These are phyloP conservation scores for Cladophialophora immunda DNA, from an alignment of 2,329 filamentous ascomycete species.

Conservation along the genomic window DNA sequence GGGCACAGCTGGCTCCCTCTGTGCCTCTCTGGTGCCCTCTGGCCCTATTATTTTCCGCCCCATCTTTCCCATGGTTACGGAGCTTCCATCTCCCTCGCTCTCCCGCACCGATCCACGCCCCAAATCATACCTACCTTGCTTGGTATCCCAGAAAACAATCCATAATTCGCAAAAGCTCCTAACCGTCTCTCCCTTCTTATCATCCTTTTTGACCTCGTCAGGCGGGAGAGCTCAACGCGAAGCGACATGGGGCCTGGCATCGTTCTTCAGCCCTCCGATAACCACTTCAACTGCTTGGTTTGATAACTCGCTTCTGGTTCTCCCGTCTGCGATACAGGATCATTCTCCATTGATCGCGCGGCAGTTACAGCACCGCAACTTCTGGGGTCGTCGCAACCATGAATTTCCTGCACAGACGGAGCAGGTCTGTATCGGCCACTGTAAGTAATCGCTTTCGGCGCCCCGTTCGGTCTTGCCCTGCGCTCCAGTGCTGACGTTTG, in stretches of 20 bases:
- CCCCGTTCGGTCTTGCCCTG: conserved; percentile 17
- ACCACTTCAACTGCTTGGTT: conserved; percentile 9
- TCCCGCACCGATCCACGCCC: conserved; percentile 11
- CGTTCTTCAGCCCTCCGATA: conserved; percentile 24
- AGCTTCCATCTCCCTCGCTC: conserved; percentile 3
- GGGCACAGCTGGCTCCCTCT: not conserved
- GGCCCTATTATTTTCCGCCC: not conserved
- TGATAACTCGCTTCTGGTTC: conserved; percentile 13
- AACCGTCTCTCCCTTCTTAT: conserved; percentile 8
- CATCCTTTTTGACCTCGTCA: not conserved
- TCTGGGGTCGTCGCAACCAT: conserved; percentile 29
- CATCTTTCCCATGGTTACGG: conserved; percentile 3
- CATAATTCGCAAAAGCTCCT: conserved; percentile 1
- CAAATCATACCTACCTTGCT: conserved; percentile 5
- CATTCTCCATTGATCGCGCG: conserved; percentile 7
- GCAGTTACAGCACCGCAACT: not conserved
- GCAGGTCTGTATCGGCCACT: conserved; percentile 45
- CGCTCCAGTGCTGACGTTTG: conserved; percentile 30
- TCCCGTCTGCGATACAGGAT: conserved; percentile 2
- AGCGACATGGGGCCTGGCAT: conserved; percentile 32
- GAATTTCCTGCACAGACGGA: conserved; percentile 45
- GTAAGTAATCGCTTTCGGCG: conserved; percentile 35
- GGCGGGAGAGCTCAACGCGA: not conserved
- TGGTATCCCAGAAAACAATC: conserved; percentile 5
- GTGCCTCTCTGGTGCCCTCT: not conserved